Base-by-base conservation (phyloP, 441 rosid genomes). In the Raphanus hybrid region DNA sequence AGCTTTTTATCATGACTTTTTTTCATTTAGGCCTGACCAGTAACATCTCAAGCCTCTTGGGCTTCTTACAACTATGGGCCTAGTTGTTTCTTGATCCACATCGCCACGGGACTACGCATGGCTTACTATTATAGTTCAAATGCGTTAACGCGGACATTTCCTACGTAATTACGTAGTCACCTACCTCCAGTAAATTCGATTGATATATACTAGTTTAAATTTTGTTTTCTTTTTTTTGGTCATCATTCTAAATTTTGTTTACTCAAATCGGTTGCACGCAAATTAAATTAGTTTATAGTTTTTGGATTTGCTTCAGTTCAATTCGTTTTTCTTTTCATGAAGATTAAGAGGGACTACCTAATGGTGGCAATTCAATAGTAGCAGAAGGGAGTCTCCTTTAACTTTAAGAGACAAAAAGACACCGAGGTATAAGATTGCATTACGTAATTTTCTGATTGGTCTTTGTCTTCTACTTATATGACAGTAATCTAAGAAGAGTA, bases 391-490 rank as follows among this genome's bases (percentile, higher is more conserved):
- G 23, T 52, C 4, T 52, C 58, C 58, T 50, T 48, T n/a, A 52
- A 52, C 58, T 52, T 52, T 15, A 52, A 26, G 41, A 52, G 41
- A 68, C 27, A 52, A 29, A 54, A 27, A 69, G 41, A 15, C 34
- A 69, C 32, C 16, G 50, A 32, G 73, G 73, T 11, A 69, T n/a
- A 61, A 68, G 32, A 65, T 15, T 54, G 66, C 45, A 41, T 64
- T 48, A 54, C 48, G 70, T 64, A 66, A 48, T 43, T 52, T 58
- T 43, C 23, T 58, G 50, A 58, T 57, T 58, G 50, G 64, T 69
- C 65, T n/a, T 39, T 70, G 66, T 70, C 80, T 12, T 76, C 29
- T 54, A 14, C 65, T 69, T 52, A 27, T 27, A 70, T 32, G 66
- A 76, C 65, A 64, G 66, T 70, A 34, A 62, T 8, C 18, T 69